A percentile compares a stretch with the other conserved stretches of the same genome.
Evolutionary conservation across 169 alveolate genomes (phyloP).

Genomic region (Eimeria sp.): DNA sequence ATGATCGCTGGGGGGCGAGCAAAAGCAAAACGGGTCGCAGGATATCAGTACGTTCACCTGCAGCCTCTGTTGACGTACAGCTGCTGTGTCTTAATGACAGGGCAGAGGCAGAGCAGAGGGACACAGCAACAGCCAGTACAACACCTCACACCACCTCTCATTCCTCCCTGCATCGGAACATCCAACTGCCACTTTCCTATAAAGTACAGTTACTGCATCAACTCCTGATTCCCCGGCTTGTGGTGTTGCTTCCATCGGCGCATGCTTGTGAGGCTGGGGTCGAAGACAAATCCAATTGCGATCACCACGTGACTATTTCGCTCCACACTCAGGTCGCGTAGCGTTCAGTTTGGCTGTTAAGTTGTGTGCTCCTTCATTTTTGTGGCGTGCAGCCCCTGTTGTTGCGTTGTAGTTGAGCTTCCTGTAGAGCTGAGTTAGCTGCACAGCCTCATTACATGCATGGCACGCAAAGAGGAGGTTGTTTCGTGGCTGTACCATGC

Average conservation of each 20-base stretch:
- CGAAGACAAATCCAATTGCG: neutral
- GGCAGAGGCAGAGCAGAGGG: neutral
- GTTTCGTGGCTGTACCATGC: slow-evolving; percentile 89
- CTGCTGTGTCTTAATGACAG: neutral
- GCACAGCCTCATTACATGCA: slow-evolving; percentile 83
- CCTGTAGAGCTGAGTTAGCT: slow-evolving; percentile 82
- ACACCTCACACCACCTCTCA: neutral
- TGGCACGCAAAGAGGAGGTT: slow-evolving; percentile 83
- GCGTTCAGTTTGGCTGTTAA: neutral
- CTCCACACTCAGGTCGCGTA: neutral
- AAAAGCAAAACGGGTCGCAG: neutral
- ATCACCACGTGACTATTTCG: neutral
- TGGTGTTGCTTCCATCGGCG: too few species aligned
- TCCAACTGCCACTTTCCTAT: neutral
- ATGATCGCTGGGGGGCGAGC: neutral
- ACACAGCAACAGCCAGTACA: neutral
- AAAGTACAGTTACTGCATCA: neutral
- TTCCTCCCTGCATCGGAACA: neutral
- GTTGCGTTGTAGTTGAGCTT: slow-evolving; percentile 69
- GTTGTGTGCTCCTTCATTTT: neutral
- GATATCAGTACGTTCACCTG: neutral
- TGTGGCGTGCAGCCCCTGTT: neutral
- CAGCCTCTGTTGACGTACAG: neutral
- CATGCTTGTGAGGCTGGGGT: neutral
- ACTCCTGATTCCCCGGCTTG: too few species aligned